Percentiles rank a stretch among this genome's conserved stretches.
phyloP scores from a whole-genome alignment of 495 filamentous ascomycete genomes.

The Penicillium lividum region DNA sequence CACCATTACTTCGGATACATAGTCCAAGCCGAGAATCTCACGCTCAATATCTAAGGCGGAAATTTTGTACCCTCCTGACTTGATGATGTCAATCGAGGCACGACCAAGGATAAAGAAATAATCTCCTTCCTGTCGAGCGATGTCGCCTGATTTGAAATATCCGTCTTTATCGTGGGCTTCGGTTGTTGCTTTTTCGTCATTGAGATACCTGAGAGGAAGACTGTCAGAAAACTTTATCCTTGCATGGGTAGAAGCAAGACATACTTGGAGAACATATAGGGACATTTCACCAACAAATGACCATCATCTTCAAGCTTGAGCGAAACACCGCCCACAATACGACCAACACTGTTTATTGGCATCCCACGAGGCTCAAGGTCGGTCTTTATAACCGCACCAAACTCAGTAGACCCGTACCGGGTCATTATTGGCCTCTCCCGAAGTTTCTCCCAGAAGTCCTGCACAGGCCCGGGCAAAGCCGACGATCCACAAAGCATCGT shows the following conservation, averaged over 20 bases:
- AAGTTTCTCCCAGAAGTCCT: constrained; percentile 47
- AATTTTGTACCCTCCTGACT: constrained; percentile 49
- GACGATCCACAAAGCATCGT: constrained; percentile 49
- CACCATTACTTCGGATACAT: constrained; percentile 43
- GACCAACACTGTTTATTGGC: constrained; percentile 40
- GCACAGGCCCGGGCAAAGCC: constrained; percentile 47
- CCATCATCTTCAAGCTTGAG: constrained; percentile 39
- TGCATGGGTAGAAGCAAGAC: background rate
- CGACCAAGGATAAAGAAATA: constrained; percentile 53
- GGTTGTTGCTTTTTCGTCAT: constrained; percentile 41
- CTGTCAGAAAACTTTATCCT: background rate
- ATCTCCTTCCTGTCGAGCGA: constrained; percentile 44
- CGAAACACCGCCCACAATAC: constrained; percentile 39
- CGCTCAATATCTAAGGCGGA: constrained; percentile 47
- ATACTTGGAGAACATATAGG: constrained; percentile 46
- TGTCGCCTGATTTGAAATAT: constrained; percentile 51
- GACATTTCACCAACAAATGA: constrained; percentile 43
- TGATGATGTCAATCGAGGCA: constrained; percentile 49
- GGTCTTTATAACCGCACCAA: constrained; percentile 48
- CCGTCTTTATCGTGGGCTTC: constrained; percentile 37
- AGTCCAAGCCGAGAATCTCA: constrained; percentile 39
- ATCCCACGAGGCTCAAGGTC: constrained; percentile 34
- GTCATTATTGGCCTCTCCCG: constrained; percentile 42
- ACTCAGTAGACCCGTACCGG: constrained; percentile 51
- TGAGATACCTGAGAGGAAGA: constrained; percentile 36